A percentile compares a stretch with the other conserved stretches of the same genome.
phyloP scores from a whole-genome alignment of 345 rosid species.

The Heritiera littoralis region DNA sequence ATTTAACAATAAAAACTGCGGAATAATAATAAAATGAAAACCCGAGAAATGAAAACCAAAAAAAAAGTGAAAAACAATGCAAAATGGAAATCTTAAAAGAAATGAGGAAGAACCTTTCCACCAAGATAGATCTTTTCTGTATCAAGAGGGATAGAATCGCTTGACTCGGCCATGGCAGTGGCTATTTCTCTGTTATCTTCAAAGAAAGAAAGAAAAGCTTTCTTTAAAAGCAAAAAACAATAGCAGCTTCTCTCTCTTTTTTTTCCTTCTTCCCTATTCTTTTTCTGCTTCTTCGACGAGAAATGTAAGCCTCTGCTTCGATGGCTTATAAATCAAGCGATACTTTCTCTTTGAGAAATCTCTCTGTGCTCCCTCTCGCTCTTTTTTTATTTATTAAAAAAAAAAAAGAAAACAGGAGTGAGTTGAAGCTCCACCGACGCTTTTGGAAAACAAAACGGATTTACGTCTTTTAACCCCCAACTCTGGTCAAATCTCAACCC shows the following conservation, averaged over 20 bases:
- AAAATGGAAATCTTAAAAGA: slow-evolving; percentile 3
- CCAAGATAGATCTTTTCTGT: slow-evolving; percentile 82
- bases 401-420: too few relatives aligned
- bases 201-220: slow-evolving; percentile 8
- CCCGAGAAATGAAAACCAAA: background rate
- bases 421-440: slow-evolving; percentile 49
- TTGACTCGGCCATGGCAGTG: slow-evolving; percentile 66
- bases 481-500: background rate
- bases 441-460: background rate
- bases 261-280: slow-evolving; percentile 15
- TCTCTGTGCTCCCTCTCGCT: background rate
- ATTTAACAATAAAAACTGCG: background rate
- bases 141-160: slow-evolving; percentile 61
- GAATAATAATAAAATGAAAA: background rate
- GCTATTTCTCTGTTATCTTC: slow-evolving; percentile 27
- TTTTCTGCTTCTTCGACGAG: background rate
- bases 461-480: background rate
- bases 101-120: slow-evolving; percentile 57
- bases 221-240: background rate
- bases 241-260: background rate
- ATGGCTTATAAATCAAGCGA: slow-evolving; percentile 40
- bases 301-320: background rate
- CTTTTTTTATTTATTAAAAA: background rate
- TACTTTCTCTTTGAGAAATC: slow-evolving; percentile 20
- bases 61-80: background rate